A percentile compares a stretch with the other conserved stretches of the same genome.
Evolutionary conservation across 2,329 filamentous ascomycete species (phyloP).

Genomic region (Venturiaceae sp.): DNA sequence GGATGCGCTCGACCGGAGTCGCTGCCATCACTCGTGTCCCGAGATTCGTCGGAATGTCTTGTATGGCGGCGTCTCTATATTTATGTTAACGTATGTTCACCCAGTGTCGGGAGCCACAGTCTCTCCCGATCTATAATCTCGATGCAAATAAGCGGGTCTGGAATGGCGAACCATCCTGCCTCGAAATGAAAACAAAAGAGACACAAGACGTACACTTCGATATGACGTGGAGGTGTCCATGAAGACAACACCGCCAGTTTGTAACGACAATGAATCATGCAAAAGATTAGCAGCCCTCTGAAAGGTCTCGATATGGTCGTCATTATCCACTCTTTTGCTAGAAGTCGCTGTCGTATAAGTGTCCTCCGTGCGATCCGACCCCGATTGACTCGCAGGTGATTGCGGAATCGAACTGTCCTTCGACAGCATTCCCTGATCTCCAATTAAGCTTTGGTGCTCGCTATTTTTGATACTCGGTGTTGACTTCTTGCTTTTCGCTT

Average conservation of each 20-base stretch:
- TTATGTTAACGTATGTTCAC: not conserved
- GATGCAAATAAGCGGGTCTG: not conserved
- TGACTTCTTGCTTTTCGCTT: not conserved
- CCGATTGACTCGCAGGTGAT: not conserved
- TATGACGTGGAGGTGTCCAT: slow-evolving; percentile 21
- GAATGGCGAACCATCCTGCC: too few relatives aligned
- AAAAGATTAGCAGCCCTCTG: slow-evolving; percentile 38
- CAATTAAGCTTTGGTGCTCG: not conserved
- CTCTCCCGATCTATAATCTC: too few relatives aligned
- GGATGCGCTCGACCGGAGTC: not conserved
- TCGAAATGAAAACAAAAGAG: not conserved
- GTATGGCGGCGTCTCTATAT: not conserved
- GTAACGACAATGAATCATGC: slow-evolving; percentile 35
- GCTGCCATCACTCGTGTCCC: not conserved
- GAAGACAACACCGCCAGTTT: slow-evolving; percentile 34
- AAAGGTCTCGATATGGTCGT: slow-evolving; percentile 33
- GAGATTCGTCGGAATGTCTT: not conserved
- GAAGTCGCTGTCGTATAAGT: slow-evolving; percentile 10
- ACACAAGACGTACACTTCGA: not conserved
- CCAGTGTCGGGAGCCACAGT: too few relatives aligned
- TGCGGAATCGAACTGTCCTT: not conserved
- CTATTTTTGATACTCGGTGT: not conserved
- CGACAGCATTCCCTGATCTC: not conserved
- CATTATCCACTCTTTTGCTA: slow-evolving; percentile 15
- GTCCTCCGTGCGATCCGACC: not conserved